Evolutionary conservation across 805 yeast species (phyloP), one percentile per base, ranked within the genome.

Genomic region (Yarrowia sp.): DNA sequence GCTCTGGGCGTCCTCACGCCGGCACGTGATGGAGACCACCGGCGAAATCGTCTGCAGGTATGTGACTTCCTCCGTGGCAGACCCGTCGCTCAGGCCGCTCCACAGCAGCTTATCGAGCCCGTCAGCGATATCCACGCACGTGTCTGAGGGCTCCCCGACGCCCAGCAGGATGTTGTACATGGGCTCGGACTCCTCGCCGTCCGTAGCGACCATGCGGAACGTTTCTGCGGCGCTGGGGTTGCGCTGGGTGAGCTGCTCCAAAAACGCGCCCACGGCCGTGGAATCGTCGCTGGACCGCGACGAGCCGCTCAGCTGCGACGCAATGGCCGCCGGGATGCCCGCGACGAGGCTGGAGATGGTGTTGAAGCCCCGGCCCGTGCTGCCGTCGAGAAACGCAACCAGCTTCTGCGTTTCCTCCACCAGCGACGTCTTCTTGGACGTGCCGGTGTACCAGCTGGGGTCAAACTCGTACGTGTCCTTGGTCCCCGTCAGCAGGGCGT

Each of bases 301-400:
- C 25, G 46, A 44, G 24, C 62, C 62, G 27, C 53, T 58, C 25
- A 58, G 24, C 18, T 42, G 39, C 3, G 41, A 22, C 8, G 51
- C 53, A 21, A 42, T 42, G n/a, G 39, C 22, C n/a, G 53, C 16
- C 2, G 62, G 62, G 12, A 58, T 42, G 27, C 33, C n/a, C 6
- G 49, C 21, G 24, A 63, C 51, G 22, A 65, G 55, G 39, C 47
- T 63, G n/a, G 47, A 24, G 13, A 66, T 61, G 14, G 42, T 56
- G 16, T 70, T 70, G 51, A 53, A 64, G 2, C 72, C 65, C 13
- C 74, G 63, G 18, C 55, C 41, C 0, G 74, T 66, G 18, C 49
- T 63, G 16, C 69, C 72, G 31, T 71, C 72, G 25, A 73, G 59
- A 62, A 68, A 71, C 3, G 75, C 75, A 63, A 71, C 65, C 13